A percentile compares a stretch with the other conserved stretches of the same genome.
These are phyloP conservation scores for Allantophomopsis cytisporea DNA, from an alignment of 2,329 filamentous ascomycete species.

Conservation along the genomic window DNA sequence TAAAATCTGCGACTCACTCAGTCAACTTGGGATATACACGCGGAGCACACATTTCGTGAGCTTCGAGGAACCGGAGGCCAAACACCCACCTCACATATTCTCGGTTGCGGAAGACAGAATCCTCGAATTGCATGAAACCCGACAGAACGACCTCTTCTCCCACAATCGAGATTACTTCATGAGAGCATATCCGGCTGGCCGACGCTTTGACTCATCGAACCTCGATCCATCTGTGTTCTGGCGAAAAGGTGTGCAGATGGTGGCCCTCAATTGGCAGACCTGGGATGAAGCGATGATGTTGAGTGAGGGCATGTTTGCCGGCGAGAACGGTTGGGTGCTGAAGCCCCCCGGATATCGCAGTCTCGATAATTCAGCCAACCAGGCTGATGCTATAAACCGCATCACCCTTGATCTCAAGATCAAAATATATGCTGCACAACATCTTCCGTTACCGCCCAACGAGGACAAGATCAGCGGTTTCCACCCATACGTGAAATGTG, in stretches of 20 bases:
- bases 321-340: constrained; percentile 69
- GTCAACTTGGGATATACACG: constrained; percentile 71
- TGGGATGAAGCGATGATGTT: constrained; percentile 92
- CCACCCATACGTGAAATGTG: constrained; percentile 63
- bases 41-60: constrained; percentile 69
- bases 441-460: constrained; percentile 50
- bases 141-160: constrained; percentile 49
- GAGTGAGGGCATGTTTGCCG: constrained; percentile 83
- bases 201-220: constrained; percentile 75
- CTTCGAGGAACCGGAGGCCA: constrained; percentile 50
- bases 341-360: constrained; percentile 67
- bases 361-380: constrained; percentile 5
- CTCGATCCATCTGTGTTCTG: constrained; percentile 76
- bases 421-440: constrained; percentile 63
- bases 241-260: constrained; percentile 80
- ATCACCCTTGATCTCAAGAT: constrained; percentile 54
- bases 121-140: constrained; percentile 41
- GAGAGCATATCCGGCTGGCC: constrained; percentile 76
- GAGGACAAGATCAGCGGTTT: constrained; percentile 37
- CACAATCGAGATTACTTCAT: constrained; percentile 77
- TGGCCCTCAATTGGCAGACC: constrained; percentile 88
- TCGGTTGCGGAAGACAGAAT: constrained; percentile 52
- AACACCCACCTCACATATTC: constrained; percentile 52
- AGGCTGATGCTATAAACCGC: constrained; percentile 19
- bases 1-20: constrained; percentile 61